phyloP scores from a whole-genome alignment of 805 yeast species.

The Candida schatavii region DNA sequence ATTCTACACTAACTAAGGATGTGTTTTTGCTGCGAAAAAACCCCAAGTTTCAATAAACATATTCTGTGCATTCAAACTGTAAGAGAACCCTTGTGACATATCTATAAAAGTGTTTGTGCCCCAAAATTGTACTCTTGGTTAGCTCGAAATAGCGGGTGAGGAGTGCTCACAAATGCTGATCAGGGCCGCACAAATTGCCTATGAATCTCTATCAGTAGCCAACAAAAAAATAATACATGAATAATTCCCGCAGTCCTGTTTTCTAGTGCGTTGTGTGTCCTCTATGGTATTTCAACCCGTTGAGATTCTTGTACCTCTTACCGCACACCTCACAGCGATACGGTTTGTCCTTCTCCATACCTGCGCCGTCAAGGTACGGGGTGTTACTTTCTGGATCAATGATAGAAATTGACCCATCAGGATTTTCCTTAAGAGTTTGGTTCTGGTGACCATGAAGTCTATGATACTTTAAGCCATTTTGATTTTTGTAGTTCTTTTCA shows the following conservation, averaged over 20 bases:
- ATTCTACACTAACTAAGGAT: no score
- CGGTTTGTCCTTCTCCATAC: slow-evolving; percentile 96
- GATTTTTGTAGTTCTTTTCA: slow-evolving; percentile 95
- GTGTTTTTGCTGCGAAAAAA: no score
- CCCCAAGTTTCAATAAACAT: no score
- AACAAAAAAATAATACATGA: slow-evolving; percentile 3
- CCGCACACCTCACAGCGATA: slow-evolving; percentile 98
- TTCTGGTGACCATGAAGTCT: slow-evolving; percentile 95
- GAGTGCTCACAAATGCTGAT: no score
- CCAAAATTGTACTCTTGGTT: no score
- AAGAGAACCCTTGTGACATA: no score
- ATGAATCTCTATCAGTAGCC: not conserved
- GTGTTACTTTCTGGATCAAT: slow-evolving; percentile 88
- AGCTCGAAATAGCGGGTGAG: no score
- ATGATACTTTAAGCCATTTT: slow-evolving; percentile 95
- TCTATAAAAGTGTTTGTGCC: no score
- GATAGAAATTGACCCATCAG: slow-evolving; percentile 89
- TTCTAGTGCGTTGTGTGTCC: slow-evolving; percentile 93
- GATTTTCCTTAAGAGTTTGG: slow-evolving; percentile 84
- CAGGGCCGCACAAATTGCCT: no score
- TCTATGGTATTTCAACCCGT: slow-evolving; percentile 94
- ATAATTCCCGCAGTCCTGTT: slow-evolving; percentile 9
- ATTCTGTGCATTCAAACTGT: not conserved
- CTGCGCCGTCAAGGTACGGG: slow-evolving; percentile 91
- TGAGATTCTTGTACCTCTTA: slow-evolving; percentile 90